Conservation (phyloP, 176 grass and related monocot species). For the Oryza coarctata region DNA sequence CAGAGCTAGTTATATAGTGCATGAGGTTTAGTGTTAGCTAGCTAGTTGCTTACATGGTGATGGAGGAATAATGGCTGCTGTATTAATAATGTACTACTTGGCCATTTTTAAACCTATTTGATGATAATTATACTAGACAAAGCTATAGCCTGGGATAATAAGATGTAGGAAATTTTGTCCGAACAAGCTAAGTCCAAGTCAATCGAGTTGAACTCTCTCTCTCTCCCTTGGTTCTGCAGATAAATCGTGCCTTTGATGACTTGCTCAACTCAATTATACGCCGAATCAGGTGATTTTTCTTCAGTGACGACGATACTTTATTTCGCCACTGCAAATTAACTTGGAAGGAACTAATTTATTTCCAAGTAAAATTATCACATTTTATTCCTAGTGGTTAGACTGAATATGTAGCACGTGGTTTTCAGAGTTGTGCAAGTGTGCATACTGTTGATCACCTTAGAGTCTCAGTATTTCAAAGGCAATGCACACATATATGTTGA, state of each 20-base stretch:
- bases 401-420: background rate
- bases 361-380: background rate
- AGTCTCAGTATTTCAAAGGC: background rate
- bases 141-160: background rate
- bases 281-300: background rate
- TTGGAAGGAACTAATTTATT: background rate
- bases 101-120: background rate
- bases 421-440: background rate
- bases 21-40: background rate
- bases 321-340: background rate
- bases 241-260: background rate
- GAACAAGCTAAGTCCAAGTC: conserved; percentile 9
- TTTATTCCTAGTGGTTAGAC: background rate
- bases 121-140: background rate
- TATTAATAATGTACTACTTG: conserved; percentile 21
- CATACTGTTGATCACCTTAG: background rate
- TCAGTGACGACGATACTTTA: background rate
- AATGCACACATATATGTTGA: background rate
- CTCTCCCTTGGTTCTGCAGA: background rate
- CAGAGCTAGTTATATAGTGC: background rate
- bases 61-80: background rate
- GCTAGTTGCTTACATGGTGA: background rate
- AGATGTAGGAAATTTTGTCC: background rate
- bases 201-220: background rate
- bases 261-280: background rate